Conservation (phyloP, 2,329 filamentous ascomycete species). For the Lachnum nothofagi region DNA sequence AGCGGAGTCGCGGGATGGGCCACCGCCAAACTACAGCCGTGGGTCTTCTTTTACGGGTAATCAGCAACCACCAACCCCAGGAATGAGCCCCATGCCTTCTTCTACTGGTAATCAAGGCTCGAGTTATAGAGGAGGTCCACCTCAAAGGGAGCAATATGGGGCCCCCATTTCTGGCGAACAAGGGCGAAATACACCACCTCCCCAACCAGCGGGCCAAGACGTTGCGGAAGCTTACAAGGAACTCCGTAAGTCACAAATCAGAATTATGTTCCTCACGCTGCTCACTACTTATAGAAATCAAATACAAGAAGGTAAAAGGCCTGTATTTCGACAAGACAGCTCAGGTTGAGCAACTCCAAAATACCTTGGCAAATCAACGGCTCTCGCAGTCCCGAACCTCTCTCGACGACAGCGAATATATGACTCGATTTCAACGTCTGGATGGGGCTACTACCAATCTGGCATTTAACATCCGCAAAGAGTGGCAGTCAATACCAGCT, state of each 20-base stretch:
- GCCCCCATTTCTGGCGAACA: constrained; percentile 33
- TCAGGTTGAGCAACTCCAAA: constrained; percentile 91
- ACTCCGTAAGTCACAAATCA: constrained; percentile 34
- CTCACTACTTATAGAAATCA: constrained; percentile 58
- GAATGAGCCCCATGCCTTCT: constrained; percentile 22
- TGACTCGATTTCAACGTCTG: constrained; percentile 79
- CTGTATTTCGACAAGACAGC: constrained; percentile 91
- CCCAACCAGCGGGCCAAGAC: constrained; percentile 29
- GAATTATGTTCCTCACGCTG: constrained; percentile 9
- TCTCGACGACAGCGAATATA: constrained; percentile 91
- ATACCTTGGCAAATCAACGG: constrained; percentile 93
- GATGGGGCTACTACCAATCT: constrained; percentile 93
- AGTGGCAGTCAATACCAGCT: constrained; percentile 75
- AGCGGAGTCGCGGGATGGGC: constrained; percentile 26
- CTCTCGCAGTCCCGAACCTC: constrained; percentile 91
- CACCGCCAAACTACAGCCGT: constrained; percentile 28
- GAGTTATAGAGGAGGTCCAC: constrained; percentile 31
- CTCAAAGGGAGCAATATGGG: constrained; percentile 30
- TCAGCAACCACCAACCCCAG: constrained; percentile 24
- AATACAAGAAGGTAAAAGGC: constrained; percentile 97
- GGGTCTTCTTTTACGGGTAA: constrained; percentile 19
- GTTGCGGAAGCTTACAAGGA: constrained; percentile 38
- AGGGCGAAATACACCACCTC: constrained; percentile 44
- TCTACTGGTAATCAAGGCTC: constrained; percentile 20
- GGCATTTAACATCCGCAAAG: constrained; percentile 91